Percentiles rank a stretch among this genome's conserved stretches.
phyloP scores from a whole-genome alignment of 768 basidiomycete species.

The Naematelia aurantialba region DNA sequence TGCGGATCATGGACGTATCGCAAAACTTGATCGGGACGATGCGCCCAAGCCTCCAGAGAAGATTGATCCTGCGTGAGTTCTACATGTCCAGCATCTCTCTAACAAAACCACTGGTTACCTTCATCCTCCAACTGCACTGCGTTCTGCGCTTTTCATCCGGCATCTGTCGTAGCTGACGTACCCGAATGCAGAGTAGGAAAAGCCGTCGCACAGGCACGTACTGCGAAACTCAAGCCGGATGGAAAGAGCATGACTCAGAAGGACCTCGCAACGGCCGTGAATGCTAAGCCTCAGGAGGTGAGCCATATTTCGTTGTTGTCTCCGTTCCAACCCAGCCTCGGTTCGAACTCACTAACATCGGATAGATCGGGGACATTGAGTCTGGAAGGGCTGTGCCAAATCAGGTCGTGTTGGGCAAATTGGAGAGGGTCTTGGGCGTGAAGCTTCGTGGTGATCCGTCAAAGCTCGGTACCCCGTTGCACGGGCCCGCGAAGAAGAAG shows the following conservation, averaged over 20 bases:
- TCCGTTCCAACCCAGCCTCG: background rate
- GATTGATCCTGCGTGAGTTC: slow-evolving; percentile 53
- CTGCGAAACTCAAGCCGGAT: slow-evolving; percentile 59
- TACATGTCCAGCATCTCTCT: slow-evolving; percentile 66
- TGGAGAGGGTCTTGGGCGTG: slow-evolving; percentile 77
- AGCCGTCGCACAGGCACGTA: slow-evolving; percentile 77
- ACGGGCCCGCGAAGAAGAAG: slow-evolving; percentile 46
- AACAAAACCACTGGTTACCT: slow-evolving; percentile 24
- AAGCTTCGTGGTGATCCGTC: slow-evolving; percentile 72
- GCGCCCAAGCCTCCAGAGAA: slow-evolving; percentile 90
- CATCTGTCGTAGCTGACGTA: background rate
- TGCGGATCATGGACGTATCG: slow-evolving; percentile 88
- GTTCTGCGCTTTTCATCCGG: background rate
- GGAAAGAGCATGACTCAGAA: slow-evolving; percentile 69
- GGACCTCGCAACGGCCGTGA: slow-evolving; percentile 85
- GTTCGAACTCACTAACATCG: background rate
- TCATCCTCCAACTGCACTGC: background rate
- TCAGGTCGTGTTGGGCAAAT: slow-evolving; percentile 77
- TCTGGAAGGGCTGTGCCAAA: slow-evolving; percentile 81
- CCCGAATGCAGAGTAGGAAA: slow-evolving; percentile 49
- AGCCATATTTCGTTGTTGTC: slow-evolving; percentile 10
- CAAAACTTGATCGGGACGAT: slow-evolving; percentile 90
- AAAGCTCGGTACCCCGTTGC: slow-evolving; percentile 47
- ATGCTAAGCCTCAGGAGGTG: slow-evolving; percentile 68
- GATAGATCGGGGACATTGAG: slow-evolving; percentile 66